Conservation (phyloP, 768 basidiomycete species). For the Hortiboletus campestris region DNA sequence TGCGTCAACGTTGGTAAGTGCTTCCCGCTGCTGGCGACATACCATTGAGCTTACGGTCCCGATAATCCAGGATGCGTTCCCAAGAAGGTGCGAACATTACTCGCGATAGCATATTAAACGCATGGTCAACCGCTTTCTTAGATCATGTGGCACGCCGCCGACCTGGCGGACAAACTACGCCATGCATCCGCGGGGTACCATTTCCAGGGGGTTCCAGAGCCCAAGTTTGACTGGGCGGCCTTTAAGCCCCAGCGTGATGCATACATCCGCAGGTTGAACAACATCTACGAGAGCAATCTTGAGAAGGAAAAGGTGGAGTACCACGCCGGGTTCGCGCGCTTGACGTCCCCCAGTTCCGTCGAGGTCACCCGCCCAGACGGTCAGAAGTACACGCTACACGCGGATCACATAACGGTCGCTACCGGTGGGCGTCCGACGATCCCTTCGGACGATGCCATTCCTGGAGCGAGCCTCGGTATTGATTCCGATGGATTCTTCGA, state of each 20-base stretch:
- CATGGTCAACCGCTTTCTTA: slow-evolving; percentile 28
- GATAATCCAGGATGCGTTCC: slow-evolving; percentile 80
- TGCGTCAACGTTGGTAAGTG: slow-evolving; percentile 95
- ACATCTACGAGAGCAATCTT: slow-evolving; percentile 89
- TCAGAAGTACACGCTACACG: slow-evolving; percentile 64
- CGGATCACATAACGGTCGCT: slow-evolving; percentile 79
- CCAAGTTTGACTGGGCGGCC: slow-evolving; percentile 82
- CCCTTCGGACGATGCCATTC: slow-evolving; percentile 76
- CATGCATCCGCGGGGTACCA: slow-evolving; percentile 74
- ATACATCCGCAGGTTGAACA: slow-evolving; percentile 87
- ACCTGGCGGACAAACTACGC: slow-evolving; percentile 79
- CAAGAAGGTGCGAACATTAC: slow-evolving; percentile 65
- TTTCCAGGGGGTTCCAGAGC: slow-evolving; percentile 55
- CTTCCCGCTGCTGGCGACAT: neutral
- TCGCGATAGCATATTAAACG: neutral
- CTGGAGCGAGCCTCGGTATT: slow-evolving; percentile 89
- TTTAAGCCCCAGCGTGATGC: slow-evolving; percentile 96
- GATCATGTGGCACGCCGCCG: slow-evolving; percentile 99
- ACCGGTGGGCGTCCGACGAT: slow-evolving; percentile 83
- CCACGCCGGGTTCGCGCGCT: slow-evolving; percentile 73
- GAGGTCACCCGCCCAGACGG: slow-evolving; percentile 73
- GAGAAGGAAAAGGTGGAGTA: slow-evolving; percentile 85
- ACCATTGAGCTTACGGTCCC: neutral
- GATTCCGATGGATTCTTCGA: slow-evolving; percentile 97
- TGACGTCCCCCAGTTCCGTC: slow-evolving; percentile 67